Evolutionary conservation across 2,329 filamentous ascomycete species (phyloP), one percentile per base, ranked within the genome.

Genomic region (Raffaelea arxii): DNA sequence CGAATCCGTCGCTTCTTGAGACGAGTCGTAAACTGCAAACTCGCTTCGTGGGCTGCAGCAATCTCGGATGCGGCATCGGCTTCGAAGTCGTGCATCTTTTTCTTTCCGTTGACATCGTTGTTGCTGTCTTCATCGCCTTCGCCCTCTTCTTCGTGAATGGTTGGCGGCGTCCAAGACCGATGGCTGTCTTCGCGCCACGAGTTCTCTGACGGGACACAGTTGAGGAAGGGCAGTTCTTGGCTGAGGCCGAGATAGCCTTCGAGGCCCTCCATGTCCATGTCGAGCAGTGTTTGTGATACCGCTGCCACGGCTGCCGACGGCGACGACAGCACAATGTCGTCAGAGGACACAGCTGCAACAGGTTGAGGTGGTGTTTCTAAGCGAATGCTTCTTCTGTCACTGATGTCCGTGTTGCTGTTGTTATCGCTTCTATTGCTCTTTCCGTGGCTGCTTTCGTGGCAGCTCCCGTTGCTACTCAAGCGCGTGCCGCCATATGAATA

Each of bases 271-370:
- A 69, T 51, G 35, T 68, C 63, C 27, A 63, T 54, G 32, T 66
- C 59, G 23, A 71, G 62, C 42, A 79, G 63, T 55, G 77, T 71
- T 27, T 65, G 63, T 43, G 72, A 70, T 3, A 70, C 73, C n/a
- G 74, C 75, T 2, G 65, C 66, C 2, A 75, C 75, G 1, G 76
- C 76, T 1, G 75, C 71, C 25, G 75, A 78, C 5, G 71, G 69
- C 40, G 63, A 65, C 0, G 69, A 62, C 41, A 75, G 56, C 43
- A 69, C 60, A 40, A 70, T 62, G 14, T 62, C 57, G 36, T 57
- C 59, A 2, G 51, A 46, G 12, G 47, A 38, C 0, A 46, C 47
- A 12, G 51, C 48, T 2, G 46, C 48, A 19, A 42, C 14, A 3
- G 49, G 43, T 1, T 45, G 46, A 5, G 44, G 16, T 3, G 36